phyloP scores from a whole-genome alignment of 2,329 filamentous ascomycete species.

The Colletotrichum horii region DNA sequence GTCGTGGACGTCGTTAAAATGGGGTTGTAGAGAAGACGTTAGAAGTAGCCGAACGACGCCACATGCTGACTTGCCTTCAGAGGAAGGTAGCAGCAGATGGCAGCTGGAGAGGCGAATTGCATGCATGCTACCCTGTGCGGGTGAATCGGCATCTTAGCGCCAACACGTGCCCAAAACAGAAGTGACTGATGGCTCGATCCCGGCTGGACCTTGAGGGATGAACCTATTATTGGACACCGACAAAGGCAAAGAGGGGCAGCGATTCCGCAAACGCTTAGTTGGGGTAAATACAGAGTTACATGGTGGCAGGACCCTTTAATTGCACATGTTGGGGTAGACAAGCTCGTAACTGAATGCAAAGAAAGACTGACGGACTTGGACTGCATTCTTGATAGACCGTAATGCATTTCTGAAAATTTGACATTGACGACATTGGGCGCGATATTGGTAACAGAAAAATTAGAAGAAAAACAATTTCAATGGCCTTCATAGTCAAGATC shows the following conservation, averaged over 20 bases:
- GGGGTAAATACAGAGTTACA: neutral
- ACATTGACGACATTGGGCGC: rapidly evolving
- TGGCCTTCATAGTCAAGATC: no score
- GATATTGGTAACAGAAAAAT: no score
- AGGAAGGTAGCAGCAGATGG: neutral
- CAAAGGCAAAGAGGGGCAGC: neutral
- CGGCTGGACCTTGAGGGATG: neutral
- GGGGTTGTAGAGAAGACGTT: neutral
- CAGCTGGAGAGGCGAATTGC: neutral
- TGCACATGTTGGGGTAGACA: no score
- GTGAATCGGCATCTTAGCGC: neutral
- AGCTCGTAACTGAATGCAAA: no score
- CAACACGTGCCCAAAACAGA: neutral
- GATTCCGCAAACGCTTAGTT: neutral
- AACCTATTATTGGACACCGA: neutral
- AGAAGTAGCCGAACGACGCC: neutral
- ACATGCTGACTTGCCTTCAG: neutral
- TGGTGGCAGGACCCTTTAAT: no score
- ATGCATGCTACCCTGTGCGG: neutral
- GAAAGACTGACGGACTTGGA: rapidly evolving
- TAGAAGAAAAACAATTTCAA: no score
- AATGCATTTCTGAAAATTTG: no score
- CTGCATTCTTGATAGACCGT: no score
- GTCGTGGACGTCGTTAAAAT: neutral
- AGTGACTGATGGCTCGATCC: neutral